Conservation (phyloP, 306 rosid species). For the Malus domestica region DNA sequence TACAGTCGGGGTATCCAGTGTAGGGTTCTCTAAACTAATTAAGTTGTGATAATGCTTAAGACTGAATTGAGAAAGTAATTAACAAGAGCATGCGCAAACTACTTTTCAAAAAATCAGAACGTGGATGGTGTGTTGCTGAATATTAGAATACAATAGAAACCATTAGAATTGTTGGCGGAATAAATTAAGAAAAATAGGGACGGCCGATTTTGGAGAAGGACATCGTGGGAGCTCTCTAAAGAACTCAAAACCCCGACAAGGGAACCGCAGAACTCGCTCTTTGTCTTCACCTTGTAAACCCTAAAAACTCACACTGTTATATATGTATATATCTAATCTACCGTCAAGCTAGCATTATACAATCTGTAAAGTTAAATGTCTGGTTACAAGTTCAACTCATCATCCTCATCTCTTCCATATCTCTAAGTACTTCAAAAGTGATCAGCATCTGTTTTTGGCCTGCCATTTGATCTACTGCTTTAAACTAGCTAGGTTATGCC, state of each 20-base stretch:
- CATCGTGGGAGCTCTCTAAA: slow-evolving; percentile 51
- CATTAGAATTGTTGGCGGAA: slow-evolving; percentile 24
- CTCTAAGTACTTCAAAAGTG: not conserved
- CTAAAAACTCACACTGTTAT: not conserved
- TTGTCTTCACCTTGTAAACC: slow-evolving; percentile 28
- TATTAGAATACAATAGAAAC: slow-evolving; percentile 11
- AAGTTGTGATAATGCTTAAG: slow-evolving; percentile 21
- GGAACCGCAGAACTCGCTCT: slow-evolving; percentile 42
- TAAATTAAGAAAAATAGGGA: slow-evolving; percentile 20
- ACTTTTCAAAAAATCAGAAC: slow-evolving; percentile 35
- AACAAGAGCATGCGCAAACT: not conserved
- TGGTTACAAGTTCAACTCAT: not conserved
- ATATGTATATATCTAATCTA: not conserved
- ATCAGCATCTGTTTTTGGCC: not conserved
- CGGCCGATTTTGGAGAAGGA: slow-evolving; percentile 25
- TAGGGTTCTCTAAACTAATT: not conserved
- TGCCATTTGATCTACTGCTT: not conserved
- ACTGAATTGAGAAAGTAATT: not conserved
- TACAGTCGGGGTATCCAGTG: not conserved
- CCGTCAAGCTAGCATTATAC: not conserved
- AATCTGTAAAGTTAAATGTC: not conserved
- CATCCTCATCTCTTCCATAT: not conserved
- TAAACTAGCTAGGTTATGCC: not conserved
- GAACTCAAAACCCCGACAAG: slow-evolving; percentile 39
- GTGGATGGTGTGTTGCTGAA: slow-evolving; percentile 44